Conservation (phyloP, 768 basidiomycete genomes). For the Serendipita vermifera region DNA sequence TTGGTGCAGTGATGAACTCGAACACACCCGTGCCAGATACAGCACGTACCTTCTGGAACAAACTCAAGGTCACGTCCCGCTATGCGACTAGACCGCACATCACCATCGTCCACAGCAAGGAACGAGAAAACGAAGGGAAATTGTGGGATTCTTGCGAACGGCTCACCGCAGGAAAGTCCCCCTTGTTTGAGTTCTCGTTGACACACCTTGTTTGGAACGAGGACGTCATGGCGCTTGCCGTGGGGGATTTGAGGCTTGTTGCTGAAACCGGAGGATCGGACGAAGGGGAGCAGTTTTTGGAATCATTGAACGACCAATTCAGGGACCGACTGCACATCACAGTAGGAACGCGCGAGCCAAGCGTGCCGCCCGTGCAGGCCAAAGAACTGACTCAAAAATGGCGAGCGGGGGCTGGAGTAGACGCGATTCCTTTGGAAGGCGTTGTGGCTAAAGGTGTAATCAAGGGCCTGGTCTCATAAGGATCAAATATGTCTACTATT, state of each 20-base stretch:
- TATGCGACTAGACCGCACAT: slow-evolving; percentile 61
- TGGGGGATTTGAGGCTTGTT: slow-evolving; percentile 42
- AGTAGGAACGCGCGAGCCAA: slow-evolving; percentile 51
- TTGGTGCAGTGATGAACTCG: slow-evolving; percentile 32
- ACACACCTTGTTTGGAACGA: slow-evolving; percentile 59
- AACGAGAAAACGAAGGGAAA: slow-evolving; percentile 25
- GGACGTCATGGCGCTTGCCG: slow-evolving; percentile 65
- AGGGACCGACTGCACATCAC: slow-evolving; percentile 64
- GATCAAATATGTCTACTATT: background rate
- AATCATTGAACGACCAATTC: slow-evolving; percentile 34
- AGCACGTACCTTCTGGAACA: slow-evolving; percentile 35
- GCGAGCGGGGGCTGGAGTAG: slow-evolving; percentile 25
- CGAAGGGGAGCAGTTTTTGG: slow-evolving; percentile 36
- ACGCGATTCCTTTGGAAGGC: slow-evolving; percentile 22
- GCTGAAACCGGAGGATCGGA: slow-evolving; percentile 20
- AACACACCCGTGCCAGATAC: slow-evolving; percentile 23
- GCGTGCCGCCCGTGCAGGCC: slow-evolving; percentile 55
- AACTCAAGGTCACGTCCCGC: slow-evolving; percentile 33
- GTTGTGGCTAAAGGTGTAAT: slow-evolving; percentile 23
- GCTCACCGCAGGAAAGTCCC: slow-evolving; percentile 29
- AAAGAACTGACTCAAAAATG: slow-evolving; percentile 47
- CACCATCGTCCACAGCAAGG: slow-evolving; percentile 66
- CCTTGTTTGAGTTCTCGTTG: slow-evolving; percentile 49
- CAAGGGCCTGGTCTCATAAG: slow-evolving; percentile 16
- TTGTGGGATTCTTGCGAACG: slow-evolving; percentile 44